phyloP scores from a whole-genome alignment of 2,329 filamentous ascomycete genomes.

The Magnaporthiopsis rhizophila region DNA sequence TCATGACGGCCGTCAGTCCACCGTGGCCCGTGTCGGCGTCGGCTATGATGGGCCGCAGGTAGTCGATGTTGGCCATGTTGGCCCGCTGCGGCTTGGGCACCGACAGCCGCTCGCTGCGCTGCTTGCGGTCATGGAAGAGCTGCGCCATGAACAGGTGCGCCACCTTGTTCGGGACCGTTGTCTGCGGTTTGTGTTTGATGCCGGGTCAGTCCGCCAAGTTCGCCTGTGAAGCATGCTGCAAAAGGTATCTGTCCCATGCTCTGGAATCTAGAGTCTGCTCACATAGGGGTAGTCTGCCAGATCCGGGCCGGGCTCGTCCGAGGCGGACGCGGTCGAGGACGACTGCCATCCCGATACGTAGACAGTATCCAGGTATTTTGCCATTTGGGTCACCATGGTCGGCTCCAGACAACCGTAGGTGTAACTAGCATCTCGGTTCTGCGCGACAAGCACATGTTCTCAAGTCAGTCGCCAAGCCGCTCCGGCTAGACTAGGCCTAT shows the following conservation, averaged over 20 bases:
- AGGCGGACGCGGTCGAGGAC: slow-evolving; percentile 88
- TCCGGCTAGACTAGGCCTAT: not conserved
- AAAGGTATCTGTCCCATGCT: slow-evolving; percentile 30
- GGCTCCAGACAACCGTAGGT: slow-evolving; percentile 97
- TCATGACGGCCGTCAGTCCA: slow-evolving; percentile 98
- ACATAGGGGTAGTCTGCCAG: slow-evolving; percentile 89
- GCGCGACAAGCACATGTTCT: not conserved
- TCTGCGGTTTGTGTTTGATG: slow-evolving; percentile 27
- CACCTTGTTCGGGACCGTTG: slow-evolving; percentile 97
- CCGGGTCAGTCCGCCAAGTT: not conserved
- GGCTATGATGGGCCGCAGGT: slow-evolving; percentile 89
- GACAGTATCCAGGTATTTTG: slow-evolving; percentile 95
- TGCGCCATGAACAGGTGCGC: slow-evolving; percentile 96
- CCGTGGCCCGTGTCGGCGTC: slow-evolving; percentile 97
- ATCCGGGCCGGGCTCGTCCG: slow-evolving; percentile 94
- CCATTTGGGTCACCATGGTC: slow-evolving; percentile 99
- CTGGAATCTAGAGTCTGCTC: slow-evolving; percentile 28
- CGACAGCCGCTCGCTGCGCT: slow-evolving; percentile 86
- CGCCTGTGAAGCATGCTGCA: not conserved
- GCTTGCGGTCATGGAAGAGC: slow-evolving; percentile 98
- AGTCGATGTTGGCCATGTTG: slow-evolving; percentile 76
- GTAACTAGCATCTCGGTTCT: slow-evolving; percentile 67
- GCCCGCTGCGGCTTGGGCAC: slow-evolving; percentile 64
- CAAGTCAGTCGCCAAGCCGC: not conserved
- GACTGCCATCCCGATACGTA: slow-evolving; percentile 99